Conservation (phyloP, 345 rosid genomes). For the Lepidium aucheri region DNA sequence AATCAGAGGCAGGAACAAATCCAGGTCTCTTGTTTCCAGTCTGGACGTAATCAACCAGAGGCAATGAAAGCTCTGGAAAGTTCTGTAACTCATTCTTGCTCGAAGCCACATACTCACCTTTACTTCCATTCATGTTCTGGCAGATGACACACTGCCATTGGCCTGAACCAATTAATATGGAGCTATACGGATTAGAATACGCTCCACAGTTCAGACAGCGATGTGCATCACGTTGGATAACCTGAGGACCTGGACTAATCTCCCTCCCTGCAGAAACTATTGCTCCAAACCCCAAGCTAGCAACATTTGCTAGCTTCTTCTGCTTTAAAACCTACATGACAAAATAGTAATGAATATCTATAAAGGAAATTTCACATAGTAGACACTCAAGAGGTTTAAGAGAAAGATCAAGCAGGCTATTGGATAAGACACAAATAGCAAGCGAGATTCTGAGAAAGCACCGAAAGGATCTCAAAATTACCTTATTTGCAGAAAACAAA, state of each 20-base stretch:
- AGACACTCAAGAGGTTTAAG: background rate
- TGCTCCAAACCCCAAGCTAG: slow-evolving; percentile 92
- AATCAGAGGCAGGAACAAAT: slow-evolving; percentile 85
- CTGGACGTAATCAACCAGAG: slow-evolving; percentile 79
- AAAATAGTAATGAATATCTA: background rate
- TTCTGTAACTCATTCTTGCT: slow-evolving; percentile 61
- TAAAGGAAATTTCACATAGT: background rate
- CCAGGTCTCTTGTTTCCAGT: slow-evolving; percentile 79
- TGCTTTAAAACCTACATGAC: slow-evolving; percentile 66
- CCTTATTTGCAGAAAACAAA: slow-evolving; percentile 80
- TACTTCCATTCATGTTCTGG: slow-evolving; percentile 62
- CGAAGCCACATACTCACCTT: slow-evolving; percentile 77
- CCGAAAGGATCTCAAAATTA: slow-evolving; percentile 21
- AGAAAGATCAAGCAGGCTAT: background rate
- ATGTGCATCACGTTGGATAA: slow-evolving; percentile 79
- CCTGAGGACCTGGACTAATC: slow-evolving; percentile 69
- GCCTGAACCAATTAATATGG: slow-evolving; percentile 80
- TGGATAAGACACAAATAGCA: background rate
- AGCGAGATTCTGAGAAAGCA: background rate
- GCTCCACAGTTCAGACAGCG: slow-evolving; percentile 92
- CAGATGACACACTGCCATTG: slow-evolving; percentile 97
- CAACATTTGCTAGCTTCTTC: slow-evolving; percentile 77
- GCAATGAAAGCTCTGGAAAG: slow-evolving; percentile 71
- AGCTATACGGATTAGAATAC: slow-evolving; percentile 75
- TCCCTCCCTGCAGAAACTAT: slow-evolving; percentile 85